Evolutionary conservation across 2,329 filamentous ascomycete species (phyloP).

Genomic region (Fusarium sambucinum): DNA sequence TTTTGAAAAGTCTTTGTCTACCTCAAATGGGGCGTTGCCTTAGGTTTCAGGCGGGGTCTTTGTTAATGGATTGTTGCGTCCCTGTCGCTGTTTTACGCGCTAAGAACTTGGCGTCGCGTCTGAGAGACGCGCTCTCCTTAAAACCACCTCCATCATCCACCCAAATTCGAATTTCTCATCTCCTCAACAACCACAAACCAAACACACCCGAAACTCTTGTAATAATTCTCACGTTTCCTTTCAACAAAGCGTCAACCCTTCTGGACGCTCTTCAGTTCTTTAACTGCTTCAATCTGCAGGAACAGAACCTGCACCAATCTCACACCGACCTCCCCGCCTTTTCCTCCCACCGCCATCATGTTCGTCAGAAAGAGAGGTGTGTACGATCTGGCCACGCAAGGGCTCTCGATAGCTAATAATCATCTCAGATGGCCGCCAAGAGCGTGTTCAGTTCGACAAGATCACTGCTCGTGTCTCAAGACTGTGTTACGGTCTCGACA

Average conservation of each 20-base stretch:
- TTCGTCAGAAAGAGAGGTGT: constrained; percentile 74
- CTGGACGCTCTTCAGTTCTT: constrained; percentile 42
- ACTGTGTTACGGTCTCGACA: constrained; percentile 96
- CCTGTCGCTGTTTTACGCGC: constrained; percentile 49
- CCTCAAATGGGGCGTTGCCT: constrained; percentile 42
- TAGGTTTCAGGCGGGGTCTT: constrained; percentile 44
- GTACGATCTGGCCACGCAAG: constrained; percentile 48
- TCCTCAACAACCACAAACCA: constrained; percentile 42
- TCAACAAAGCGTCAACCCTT: constrained; percentile 23
- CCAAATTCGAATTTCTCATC: constrained; percentile 44
- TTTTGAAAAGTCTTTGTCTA: constrained; percentile 9
- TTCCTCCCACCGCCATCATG: constrained; percentile 58
- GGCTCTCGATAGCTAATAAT: constrained; percentile 46
- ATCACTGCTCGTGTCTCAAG: constrained; percentile 98
- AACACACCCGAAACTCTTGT: constrained; percentile 29
- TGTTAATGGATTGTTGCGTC: constrained; percentile 48
- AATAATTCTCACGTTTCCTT: constrained; percentile 34
- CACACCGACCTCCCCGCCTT: constrained; percentile 37
- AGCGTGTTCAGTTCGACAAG: constrained; percentile 99
- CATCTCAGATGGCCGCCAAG: constrained; percentile 91
- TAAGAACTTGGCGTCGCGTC: constrained; percentile 53
- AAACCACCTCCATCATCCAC: constrained; percentile 51
- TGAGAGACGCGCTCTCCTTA: constrained; percentile 54
- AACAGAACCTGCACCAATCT: constrained; percentile 42
- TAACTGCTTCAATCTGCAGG: constrained; percentile 44